These are phyloP conservation scores for Pleurostoma richardsiae DNA, from an alignment of 2,329 filamentous ascomycete genomes.

Conservation along the genomic window DNA sequence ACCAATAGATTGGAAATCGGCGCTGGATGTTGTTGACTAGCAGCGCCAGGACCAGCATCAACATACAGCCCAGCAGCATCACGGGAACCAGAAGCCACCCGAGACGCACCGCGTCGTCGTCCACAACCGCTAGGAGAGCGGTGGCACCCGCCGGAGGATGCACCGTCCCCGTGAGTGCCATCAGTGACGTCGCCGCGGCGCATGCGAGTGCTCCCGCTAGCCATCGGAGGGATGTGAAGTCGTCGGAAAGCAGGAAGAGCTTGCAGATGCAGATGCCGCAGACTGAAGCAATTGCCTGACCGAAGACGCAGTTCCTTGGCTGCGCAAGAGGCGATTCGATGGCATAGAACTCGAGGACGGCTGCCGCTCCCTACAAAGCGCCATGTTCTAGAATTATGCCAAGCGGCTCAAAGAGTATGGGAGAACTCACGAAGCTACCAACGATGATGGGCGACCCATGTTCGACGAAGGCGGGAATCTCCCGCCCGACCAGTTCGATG, in stretches of 20 bases:
- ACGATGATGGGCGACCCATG: constrained; percentile 57
- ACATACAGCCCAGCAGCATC: constrained; percentile 50
- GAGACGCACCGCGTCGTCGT: constrained; percentile 44
- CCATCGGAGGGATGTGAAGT: constrained; percentile 51
- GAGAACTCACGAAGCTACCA: constrained; percentile 60
- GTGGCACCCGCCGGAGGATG: constrained; percentile 74
- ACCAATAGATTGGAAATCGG: constrained; percentile 67
- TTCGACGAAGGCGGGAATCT: constrained; percentile 47
- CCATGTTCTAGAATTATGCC: constrained; percentile 7
- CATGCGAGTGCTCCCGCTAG: constrained; percentile 62
- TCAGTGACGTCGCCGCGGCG: constrained; percentile 55
- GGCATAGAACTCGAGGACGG: constrained; percentile 69
- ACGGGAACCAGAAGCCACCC: constrained; percentile 68
- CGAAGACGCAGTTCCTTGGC: constrained; percentile 63
- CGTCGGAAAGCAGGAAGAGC: constrained; percentile 50
- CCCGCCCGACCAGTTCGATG: constrained; percentile 51
- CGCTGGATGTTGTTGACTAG: constrained; percentile 66
- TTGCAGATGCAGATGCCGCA: constrained; percentile 60
- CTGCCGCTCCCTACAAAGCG: constrained; percentile 60
- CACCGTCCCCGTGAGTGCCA: constrained; percentile 66
- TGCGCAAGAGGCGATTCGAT: constrained; percentile 70
- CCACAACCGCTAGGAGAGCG: constrained; percentile 61
- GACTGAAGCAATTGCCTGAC: constrained; percentile 59
- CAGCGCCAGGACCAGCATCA: constrained; percentile 61
- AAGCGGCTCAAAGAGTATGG: background rate